Evolutionary conservation across 1,139 yeast genomes (phyloP).

Genomic region (Nakaseomyces glabratus): DNA sequence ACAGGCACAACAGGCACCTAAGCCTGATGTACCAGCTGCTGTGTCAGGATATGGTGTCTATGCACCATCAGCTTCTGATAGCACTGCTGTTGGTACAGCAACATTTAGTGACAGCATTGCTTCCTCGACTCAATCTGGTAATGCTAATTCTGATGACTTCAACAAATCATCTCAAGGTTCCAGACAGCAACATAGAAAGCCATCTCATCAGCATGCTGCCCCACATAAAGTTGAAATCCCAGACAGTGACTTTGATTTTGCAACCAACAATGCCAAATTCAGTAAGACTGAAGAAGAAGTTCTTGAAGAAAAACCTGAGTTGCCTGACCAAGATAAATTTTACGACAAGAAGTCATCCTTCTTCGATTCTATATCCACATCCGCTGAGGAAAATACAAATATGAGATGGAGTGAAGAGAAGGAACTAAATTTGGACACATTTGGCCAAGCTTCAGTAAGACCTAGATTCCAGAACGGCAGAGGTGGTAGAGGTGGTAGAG

Average conservation of each 20-base stretch:
- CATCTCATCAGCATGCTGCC: slow-evolving; percentile 9
- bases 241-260: slow-evolving; percentile 54
- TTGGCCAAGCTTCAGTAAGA: slow-evolving; percentile 44
- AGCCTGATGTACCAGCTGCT: slow-evolving; percentile 26
- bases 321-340: slow-evolving; percentile 27
- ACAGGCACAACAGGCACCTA: slow-evolving; percentile 1
- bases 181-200: slow-evolving; percentile 1
- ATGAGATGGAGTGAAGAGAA: slow-evolving; percentile 60
- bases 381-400: slow-evolving; percentile 34
- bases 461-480: slow-evolving; percentile 29
- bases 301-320: slow-evolving; percentile 10
- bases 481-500: slow-evolving; percentile 33
- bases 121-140: slow-evolving; percentile 7
- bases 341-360: slow-evolving; percentile 70
- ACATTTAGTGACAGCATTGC: slow-evolving; percentile 10
- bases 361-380: slow-evolving; percentile 68
- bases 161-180: too few relatives aligned
- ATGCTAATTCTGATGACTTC: background rate
- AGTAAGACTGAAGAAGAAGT: slow-evolving; percentile 24
- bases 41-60: slow-evolving; percentile 32
- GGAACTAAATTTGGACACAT: slow-evolving; percentile 49
- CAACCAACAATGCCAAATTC: slow-evolving; percentile 56
- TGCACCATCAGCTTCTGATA: slow-evolving; percentile 20
- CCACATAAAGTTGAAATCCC: slow-evolving; percentile 29
- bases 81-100: slow-evolving; percentile 3